Evolutionary conservation across 2,329 filamentous ascomycete species (phyloP), one percentile per base, ranked within the genome.

Genomic region (Sclerotinia trifoliorum): DNA sequence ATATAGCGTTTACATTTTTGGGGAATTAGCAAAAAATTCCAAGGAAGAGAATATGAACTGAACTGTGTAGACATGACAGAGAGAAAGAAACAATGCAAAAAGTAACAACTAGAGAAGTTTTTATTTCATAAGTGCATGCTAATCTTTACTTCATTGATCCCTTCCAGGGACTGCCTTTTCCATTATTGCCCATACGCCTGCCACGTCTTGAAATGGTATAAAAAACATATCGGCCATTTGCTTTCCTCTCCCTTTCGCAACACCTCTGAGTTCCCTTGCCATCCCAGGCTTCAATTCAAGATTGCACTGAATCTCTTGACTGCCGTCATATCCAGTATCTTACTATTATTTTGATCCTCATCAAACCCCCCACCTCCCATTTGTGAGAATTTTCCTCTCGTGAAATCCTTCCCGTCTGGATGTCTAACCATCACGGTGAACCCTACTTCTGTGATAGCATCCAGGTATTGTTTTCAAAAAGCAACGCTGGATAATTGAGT

Each of bases 1-100:
- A 35, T 39, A 21, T 26, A 58, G 64, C 52, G 7, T 51, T 35
- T 26, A 51, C 32, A 35, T 42, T 39, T 39, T 62, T 62, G 60
- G 32, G 32, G 13, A 21, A 62, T 42, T 51, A 51, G 32, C 15
- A 51, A 51, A 51, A 62, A 21, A 15, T 39, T 51, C n/a, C n/a
- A 13, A n/a, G 39, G 3, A 35, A 51, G 46, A 62, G 29, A 51
- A 51, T 26, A 62, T 51, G 32, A 62, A 29, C 29, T 29, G 5
- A 29, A 42, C 29, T 5, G 35, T 3, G n/a, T 24, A 21, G 35
- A 15, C 60, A 62, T 51, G 21, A 51, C 26, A 49, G 29, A 29
- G 3, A 29, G 29, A 29, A 2, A 29, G 29, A 35, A 51, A n/a
- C 32, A 39, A 26, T 24, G 58, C 32, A 62, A 35, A 55, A 26